Conservation (phyloP, 1,284 basidiomycete species). For the Rhodotorula mucilaginosa region DNA sequence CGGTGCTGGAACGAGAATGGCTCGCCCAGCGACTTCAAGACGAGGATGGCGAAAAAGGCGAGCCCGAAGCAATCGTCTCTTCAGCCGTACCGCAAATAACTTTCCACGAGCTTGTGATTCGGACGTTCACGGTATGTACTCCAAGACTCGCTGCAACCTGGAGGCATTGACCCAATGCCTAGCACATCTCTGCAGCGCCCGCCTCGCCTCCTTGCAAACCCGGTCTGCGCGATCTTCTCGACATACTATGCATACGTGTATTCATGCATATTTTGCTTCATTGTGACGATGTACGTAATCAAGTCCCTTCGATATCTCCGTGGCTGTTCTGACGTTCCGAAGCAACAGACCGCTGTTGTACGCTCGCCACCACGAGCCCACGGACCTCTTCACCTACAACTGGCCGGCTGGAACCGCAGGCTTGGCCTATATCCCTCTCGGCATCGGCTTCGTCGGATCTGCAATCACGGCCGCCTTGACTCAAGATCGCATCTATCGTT, state of each 20-base stretch:
- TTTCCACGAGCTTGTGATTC: constrained; percentile 2
- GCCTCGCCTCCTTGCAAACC: constrained; percentile 49
- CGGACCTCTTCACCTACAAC: constrained; percentile 49
- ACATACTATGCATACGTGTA: constrained; percentile 53
- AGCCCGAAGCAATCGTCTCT: not conserved
- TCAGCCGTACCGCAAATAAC: not conserved
- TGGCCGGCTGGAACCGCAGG: constrained; percentile 50
- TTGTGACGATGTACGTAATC: constrained; percentile 46
- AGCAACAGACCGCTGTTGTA: constrained; percentile 50
- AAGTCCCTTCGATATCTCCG: not conserved
- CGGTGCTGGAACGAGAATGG: constrained; percentile 42
- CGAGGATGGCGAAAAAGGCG: not conserved
- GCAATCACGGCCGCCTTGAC: constrained; percentile 49
- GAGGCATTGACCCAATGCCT: not conserved
- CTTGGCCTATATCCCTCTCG: constrained; percentile 51
- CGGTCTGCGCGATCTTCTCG: constrained; percentile 50
- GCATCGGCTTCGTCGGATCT: constrained; percentile 51
- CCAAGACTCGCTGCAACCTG: no score
- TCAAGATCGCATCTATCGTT: constrained; percentile 53
- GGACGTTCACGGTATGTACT: constrained; percentile 9
- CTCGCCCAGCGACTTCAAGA: not conserved
- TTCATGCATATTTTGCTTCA: constrained; percentile 52
- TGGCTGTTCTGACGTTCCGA: not conserved
- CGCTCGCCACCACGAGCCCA: constrained; percentile 44
- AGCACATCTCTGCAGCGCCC: constrained; percentile 47